Conservation (phyloP, 371 early-diverging fungal species). For the Mycotypha africana region DNA sequence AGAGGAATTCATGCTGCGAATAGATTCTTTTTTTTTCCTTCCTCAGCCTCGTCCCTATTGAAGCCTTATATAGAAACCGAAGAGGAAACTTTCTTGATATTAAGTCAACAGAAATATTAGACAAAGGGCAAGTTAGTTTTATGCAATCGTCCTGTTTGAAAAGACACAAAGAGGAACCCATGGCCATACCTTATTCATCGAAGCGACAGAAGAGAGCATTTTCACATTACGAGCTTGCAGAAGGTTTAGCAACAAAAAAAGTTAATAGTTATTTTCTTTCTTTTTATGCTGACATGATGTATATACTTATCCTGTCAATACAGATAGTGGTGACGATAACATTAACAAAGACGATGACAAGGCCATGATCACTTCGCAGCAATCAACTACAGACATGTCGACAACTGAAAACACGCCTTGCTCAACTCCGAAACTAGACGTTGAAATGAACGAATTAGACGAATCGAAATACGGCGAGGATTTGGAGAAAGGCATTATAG, state of each 20-base stretch:
- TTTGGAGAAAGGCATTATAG: conserved; percentile 11
- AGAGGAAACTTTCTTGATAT: no score
- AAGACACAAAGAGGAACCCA: conserved; percentile 16
- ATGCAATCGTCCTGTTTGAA: conserved; percentile 11
- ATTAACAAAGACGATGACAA: conserved; percentile 12
- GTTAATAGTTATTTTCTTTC: conserved; percentile 1
- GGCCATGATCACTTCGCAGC: no score
- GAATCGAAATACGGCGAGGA: conserved; percentile 4
- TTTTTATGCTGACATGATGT: neutral
- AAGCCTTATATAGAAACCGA: no score
- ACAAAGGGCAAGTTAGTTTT: no score
- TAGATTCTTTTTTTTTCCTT: no score
- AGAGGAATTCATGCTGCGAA: no score
- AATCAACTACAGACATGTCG: no score
- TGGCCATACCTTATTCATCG: conserved; percentile 21
- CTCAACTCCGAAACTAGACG: conserved; percentile 4
- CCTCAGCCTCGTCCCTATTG: no score
- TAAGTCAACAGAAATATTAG: no score
- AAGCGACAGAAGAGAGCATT: conserved; percentile 20
- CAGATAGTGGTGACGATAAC: neutral
- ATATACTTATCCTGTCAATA: neutral
- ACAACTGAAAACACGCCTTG: no score
- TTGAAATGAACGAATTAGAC: conserved; percentile 11
- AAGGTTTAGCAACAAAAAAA: conserved; percentile 15
- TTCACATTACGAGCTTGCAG: no score